A percentile compares a stretch with the other conserved stretches of the same genome.
These are phyloP conservation scores for Candida awuae DNA, from an alignment of 805 yeast genomes.

Conservation along the genomic window DNA sequence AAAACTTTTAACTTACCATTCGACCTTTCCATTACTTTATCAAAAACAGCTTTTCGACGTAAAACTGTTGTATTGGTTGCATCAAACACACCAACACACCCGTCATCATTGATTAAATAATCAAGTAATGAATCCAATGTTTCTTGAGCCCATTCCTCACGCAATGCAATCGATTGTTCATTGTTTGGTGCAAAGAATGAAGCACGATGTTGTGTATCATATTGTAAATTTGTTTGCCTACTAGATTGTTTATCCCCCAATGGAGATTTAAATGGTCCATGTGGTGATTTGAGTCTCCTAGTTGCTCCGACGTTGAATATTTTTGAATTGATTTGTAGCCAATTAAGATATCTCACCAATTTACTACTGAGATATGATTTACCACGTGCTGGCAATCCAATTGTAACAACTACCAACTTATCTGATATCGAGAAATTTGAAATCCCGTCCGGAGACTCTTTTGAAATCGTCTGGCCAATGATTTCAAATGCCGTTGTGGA, in stretches of 20 bases:
- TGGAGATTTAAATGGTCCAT: conserved; percentile 65
- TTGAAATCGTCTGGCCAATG: conserved; percentile 71
- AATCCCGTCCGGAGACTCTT: conserved; percentile 68
- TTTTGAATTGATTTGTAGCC: conserved; percentile 86
- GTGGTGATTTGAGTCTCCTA: conserved; percentile 60
- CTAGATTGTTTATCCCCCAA: conserved; percentile 45
- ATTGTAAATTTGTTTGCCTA: no score
- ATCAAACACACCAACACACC: conserved; percentile 88
- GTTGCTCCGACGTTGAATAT: conserved; percentile 96
- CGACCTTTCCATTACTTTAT: conserved; percentile 47
- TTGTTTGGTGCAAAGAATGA: conserved; percentile 82
- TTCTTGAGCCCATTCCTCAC: conserved; percentile 96
- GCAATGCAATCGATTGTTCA: conserved; percentile 47
- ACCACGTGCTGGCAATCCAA: conserved; percentile 92
- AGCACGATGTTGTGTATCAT: conserved; percentile 54
- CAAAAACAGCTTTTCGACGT: conserved; percentile 53
- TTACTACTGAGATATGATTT: conserved; percentile 91
- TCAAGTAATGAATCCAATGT: conserved; percentile 79
- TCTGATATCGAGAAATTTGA: conserved; percentile 48
- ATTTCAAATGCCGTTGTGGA: conserved; percentile 57
- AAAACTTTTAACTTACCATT: conserved; percentile 65
- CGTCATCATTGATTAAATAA: conserved; percentile 70
- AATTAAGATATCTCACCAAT: conserved; percentile 80
- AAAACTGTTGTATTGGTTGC: conserved; percentile 70
- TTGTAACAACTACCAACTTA: conserved; percentile 90